These are phyloP conservation scores for Spongospora subterranea DNA, from an alignment of 208 protist genomes.

Conservation along the genomic window DNA sequence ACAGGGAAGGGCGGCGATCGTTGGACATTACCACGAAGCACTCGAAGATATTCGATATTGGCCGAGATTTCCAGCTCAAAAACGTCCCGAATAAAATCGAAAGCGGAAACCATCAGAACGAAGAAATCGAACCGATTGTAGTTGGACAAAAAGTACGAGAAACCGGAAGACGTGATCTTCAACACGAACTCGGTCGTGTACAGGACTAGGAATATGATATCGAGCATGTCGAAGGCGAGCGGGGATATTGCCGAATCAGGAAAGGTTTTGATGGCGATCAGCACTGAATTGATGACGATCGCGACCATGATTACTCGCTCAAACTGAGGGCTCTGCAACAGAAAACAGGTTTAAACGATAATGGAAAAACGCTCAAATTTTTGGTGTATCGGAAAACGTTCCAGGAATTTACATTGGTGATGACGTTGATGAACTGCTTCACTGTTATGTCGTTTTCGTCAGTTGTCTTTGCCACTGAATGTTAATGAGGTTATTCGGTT, in stretches of 20 bases:
- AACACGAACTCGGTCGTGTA: background rate
- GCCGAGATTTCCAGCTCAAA: background rate
- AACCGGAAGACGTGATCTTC: background rate
- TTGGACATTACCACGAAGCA: background rate
- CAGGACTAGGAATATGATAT: background rate
- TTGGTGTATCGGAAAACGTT: too few species aligned
- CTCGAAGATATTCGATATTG: background rate
- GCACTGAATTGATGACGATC: background rate
- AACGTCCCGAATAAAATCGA: background rate
- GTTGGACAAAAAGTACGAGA: background rate
- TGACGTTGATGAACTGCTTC: background rate
- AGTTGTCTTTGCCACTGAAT: too few species aligned
- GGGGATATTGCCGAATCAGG: background rate
- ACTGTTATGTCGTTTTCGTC: background rate
- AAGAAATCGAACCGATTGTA: background rate
- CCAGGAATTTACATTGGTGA: background rate
- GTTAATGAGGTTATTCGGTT: too few species aligned
- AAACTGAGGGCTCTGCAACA: background rate
- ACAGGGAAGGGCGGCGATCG: too few species aligned
- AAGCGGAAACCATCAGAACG: background rate
- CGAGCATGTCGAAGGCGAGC: background rate
- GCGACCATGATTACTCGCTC: background rate
- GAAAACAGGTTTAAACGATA: background rate
- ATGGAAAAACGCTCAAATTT: too few species aligned
- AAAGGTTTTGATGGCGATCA: background rate